Conservation (phyloP, 371 early-diverging fungal genomes). For the Choanephora cucurbitarum region DNA sequence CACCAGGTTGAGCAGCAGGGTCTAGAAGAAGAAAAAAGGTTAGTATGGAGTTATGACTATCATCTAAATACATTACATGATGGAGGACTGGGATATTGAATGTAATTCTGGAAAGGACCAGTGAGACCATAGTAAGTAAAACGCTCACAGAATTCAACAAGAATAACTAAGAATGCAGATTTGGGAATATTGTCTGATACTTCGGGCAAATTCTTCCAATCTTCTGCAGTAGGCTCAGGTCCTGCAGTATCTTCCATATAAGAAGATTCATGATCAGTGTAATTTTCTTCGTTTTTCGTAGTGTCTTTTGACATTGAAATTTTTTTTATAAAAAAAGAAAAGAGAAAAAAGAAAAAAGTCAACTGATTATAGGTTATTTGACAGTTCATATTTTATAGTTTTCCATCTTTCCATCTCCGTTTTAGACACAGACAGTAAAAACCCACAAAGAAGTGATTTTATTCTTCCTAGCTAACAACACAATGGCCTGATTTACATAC, state of each 20-base stretch:
- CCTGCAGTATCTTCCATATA: slow-evolving; percentile 3
- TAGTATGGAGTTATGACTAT: not conserved
- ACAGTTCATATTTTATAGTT: no score
- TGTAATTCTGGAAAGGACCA: slow-evolving; percentile 68
- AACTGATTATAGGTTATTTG: no score
- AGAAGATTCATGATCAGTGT: not conserved
- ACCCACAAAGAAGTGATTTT: no score
- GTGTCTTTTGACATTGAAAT: not conserved
- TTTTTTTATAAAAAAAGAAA: not conserved
- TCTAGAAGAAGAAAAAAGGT: slow-evolving; percentile 25
- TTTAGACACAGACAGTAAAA: no score
- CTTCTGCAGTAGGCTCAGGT: slow-evolving; percentile 49
- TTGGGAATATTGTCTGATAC: slow-evolving; percentile 53
- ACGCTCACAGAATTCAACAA: slow-evolving; percentile 77
- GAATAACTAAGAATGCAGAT: slow-evolving; percentile 61
- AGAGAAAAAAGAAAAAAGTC: not conserved
- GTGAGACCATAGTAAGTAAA: slow-evolving; percentile 72
- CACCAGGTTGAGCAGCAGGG: slow-evolving; percentile 50
- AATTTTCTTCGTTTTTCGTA: not conserved
- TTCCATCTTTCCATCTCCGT: no score
- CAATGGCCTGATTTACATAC: no score
- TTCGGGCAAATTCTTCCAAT: slow-evolving; percentile 44
- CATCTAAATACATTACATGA: slow-evolving; percentile 28
- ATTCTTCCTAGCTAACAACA: no score
- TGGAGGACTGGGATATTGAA: slow-evolving; percentile 52